phyloP scores from a whole-genome alignment of 2,329 filamentous ascomycete genomes.

The Graphilbum sp. region DNA sequence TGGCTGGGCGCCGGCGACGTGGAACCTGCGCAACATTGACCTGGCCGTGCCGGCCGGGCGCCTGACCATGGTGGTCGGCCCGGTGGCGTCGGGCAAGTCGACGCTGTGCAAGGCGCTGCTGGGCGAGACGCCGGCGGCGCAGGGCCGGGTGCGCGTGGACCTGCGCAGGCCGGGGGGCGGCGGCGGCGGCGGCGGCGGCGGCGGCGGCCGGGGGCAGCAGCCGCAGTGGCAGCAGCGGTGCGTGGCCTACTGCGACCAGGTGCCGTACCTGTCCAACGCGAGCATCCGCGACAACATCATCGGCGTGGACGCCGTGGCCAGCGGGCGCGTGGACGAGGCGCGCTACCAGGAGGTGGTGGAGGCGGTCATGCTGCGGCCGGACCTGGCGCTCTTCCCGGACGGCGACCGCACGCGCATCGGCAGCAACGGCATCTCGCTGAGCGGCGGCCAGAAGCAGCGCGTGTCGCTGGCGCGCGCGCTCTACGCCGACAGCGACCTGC shows the following conservation, averaged over 20 bases:
- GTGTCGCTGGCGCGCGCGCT: conserved; percentile 13
- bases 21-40: conserved; percentile 16
- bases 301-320: conserved; percentile 7
- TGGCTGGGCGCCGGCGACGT: conserved; percentile 17
- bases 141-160: conserved; percentile 12
- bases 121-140: conserved; percentile 17
- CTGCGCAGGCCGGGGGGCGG: conserved; percentile 5
- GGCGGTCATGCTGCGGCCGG: conserved; percentile 15
- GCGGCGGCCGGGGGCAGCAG: no score
- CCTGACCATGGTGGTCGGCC: conserved; percentile 24
- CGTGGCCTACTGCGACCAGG: conserved; percentile 23
- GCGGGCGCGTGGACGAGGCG: conserved; percentile 8
- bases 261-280: conserved; percentile 18
- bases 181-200: no score
- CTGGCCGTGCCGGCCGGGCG: conserved; percentile 15
- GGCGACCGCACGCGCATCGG: conserved; percentile 19
- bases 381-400: conserved; percentile 15
- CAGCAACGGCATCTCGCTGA: conserved; percentile 19
- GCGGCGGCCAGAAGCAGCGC: conserved; percentile 19
- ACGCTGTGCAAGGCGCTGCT: conserved; percentile 24
- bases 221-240: conserved; percentile 6
- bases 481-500: conserved; percentile 11
- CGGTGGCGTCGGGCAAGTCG: conserved; percentile 27
- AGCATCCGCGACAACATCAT: conserved; percentile 18
- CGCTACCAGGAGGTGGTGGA: conserved; percentile 16